Evolutionary conservation across 805 yeast genomes (phyloP), one percentile per base, ranked within the genome.

Genomic region (Myxozyma udenii): DNA sequence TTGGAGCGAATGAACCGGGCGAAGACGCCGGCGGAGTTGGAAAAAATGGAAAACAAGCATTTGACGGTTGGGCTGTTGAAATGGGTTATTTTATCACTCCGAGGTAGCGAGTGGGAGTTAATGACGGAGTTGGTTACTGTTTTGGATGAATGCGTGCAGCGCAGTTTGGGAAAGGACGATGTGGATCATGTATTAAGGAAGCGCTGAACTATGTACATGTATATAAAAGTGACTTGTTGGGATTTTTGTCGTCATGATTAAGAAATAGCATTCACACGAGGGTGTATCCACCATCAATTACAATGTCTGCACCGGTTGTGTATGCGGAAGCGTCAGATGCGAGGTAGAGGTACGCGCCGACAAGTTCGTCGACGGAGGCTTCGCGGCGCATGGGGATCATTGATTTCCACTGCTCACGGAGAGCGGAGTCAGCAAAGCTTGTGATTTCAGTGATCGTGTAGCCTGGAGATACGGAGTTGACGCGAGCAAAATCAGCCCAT

Each of bases 401-500:
- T 44, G 68, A 58, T 59, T 71, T 76, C 80, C 80, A 76, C n/a
- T 71, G 66, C 14, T 74, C 72, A 62, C 73, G 72, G 75, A 75
- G 68, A 63, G 73, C 71, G n/a, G 73, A 72, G 28, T 74, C 58
- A 38, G 76, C 78, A 60, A 74, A 72, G 64, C 71, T 72, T 48
- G 78, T 76, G 65, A 76, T 71, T 28, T 78, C 78, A 22, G 79
- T 77, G 57, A 73, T 71, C 37, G 77, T 76, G 68, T 87, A 87
- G n/a, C 95, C 95, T 21, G 95, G 95, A 14, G 88, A 81, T 26
- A 87, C 78, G 25, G 86, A 74, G 73, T 87, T 87, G 51, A 83
- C 91, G 60, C 95, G 78, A n/a, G 91, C 95, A 64, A 84, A 85
- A 1, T 82, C 79, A n/a, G 89, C 80, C 80, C 80, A 76, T 66